phyloP scores from a whole-genome alignment of 495 filamentous ascomycete genomes.

The Annulohypoxylon stygium region DNA sequence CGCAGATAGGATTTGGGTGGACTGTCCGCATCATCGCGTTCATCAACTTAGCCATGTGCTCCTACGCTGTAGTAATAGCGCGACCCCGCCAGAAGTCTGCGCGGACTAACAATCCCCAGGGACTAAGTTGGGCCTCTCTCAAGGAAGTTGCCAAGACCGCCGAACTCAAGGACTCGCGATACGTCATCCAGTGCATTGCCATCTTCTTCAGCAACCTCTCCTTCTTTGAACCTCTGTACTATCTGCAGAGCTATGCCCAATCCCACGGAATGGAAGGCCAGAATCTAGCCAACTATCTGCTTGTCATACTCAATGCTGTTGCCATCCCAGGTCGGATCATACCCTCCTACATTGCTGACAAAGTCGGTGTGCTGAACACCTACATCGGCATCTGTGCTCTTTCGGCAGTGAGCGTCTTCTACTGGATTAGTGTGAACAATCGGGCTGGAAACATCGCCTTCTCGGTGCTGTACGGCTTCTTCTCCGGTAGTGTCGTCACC shows the following conservation, averaged over 20 bases:
- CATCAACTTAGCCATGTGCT: slow-evolving; percentile 6
- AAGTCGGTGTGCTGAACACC: slow-evolving; percentile 1
- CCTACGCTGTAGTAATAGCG: slow-evolving; percentile 7
- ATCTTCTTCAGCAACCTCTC: slow-evolving; percentile 16
- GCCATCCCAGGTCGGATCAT: slow-evolving; percentile 6
- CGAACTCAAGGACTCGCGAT: slow-evolving; percentile 2
- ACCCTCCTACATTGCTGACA: slow-evolving; percentile 5
- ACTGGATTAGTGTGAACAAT: slow-evolving; percentile 17
- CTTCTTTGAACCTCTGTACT: slow-evolving; percentile 18
- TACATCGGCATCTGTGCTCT: slow-evolving; percentile 13
- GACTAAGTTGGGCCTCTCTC: not conserved
- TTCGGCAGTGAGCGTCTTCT: slow-evolving; percentile 9
- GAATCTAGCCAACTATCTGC: slow-evolving; percentile 11
- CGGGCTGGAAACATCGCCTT: slow-evolving; percentile 15
- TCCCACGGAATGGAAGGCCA: slow-evolving; percentile 6
- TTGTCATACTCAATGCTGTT: slow-evolving; percentile 9
- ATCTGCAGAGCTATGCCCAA: slow-evolving; percentile 14
- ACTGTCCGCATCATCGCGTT: slow-evolving; percentile 4
- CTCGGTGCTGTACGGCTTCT: slow-evolving; percentile 12
- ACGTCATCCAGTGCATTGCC: slow-evolving; percentile 9
- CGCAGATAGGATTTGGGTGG: slow-evolving; percentile 16
- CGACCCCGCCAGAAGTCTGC: slow-evolving; percentile 6
- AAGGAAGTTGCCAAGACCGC: not conserved
- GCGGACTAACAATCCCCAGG: not conserved
- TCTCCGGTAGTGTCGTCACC: slow-evolving; percentile 11